phyloP scores from a whole-genome alignment of 805 yeast genomes.

The Saturnispora hagleri region DNA sequence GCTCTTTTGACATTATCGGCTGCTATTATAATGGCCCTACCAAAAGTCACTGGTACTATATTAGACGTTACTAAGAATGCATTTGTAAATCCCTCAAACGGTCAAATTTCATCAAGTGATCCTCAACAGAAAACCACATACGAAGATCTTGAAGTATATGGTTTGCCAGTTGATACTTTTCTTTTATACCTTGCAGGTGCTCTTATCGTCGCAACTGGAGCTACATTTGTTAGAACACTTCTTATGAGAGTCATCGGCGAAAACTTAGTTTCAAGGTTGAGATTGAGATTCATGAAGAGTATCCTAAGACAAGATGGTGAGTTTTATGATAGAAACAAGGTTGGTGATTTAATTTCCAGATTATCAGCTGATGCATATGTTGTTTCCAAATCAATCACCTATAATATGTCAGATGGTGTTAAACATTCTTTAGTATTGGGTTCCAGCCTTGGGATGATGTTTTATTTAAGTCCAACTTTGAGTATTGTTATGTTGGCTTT shows the following conservation, averaged over 20 bases:
- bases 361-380: constrained; percentile 84
- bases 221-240: constrained; percentile 73
- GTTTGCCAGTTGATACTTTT: constrained; percentile 54
- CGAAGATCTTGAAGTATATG: constrained; percentile 34
- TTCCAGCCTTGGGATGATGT: constrained; percentile 88
- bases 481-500: constrained; percentile 70
- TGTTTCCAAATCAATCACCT: constrained; percentile 78
- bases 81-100: neutral
- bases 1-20: constrained; percentile 39
- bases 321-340: constrained; percentile 81
- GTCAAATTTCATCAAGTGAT: neutral
- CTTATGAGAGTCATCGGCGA: constrained; percentile 77
- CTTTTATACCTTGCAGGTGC: constrained; percentile 50
- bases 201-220: constrained; percentile 62
- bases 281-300: constrained; percentile 69
- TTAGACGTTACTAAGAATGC: constrained; percentile 36
- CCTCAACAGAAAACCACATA: constrained; percentile 17
- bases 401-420: constrained; percentile 84
- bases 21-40: constrained; percentile 42
- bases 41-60: constrained; percentile 47
- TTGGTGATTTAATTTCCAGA: constrained; percentile 87
- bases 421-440: constrained; percentile 72
- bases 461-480: constrained; percentile 67
- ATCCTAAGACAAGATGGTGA: constrained; percentile 81
- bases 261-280: constrained; percentile 71